Percentiles rank a stretch among this genome's conserved stretches.
Conservation (phyloP, 202 grass and related monocot species). For the Brachypodium distachyon region DNA sequence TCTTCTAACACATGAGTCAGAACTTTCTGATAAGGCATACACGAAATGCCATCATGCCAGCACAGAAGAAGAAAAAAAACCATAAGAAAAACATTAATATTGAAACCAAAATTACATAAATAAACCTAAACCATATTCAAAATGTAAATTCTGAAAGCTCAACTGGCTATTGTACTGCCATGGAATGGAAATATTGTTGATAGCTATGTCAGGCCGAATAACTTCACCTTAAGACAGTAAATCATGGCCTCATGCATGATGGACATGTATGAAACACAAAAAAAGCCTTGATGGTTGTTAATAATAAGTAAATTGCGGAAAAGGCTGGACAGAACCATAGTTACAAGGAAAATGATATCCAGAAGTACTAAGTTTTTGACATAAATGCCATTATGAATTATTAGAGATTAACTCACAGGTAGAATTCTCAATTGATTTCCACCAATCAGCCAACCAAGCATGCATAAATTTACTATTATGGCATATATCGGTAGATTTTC, state of each 20-base stretch:
- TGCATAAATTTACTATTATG: neutral
- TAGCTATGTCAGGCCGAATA: neutral
- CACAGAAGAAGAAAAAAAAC: neutral
- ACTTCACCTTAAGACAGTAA: neutral
- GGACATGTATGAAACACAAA: neutral
- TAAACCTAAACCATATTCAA: neutral
- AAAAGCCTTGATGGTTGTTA: neutral
- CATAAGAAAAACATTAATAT: neutral
- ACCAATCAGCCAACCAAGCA: neutral
- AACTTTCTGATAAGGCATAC: slow-evolving; percentile 54
- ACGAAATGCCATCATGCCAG: neutral
- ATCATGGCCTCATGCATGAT: neutral
- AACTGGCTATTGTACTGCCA: neutral
- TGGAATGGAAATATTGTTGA: neutral
- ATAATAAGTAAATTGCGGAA: neutral
- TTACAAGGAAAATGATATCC: neutral
- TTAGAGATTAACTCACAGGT: neutral
- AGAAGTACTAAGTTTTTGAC: neutral
- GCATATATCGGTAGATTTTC: neutral
- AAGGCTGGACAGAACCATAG: neutral
- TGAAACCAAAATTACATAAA: neutral
- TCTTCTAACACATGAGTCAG: slow-evolving; percentile 68
- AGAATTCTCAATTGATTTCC: neutral
- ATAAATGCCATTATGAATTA: neutral
- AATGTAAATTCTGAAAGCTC: neutral